Percentiles rank a stretch among this genome's conserved stretches.
Conservation (phyloP, 2,329 filamentous ascomycete species). For the Ophiostoma novo-ulmi region DNA sequence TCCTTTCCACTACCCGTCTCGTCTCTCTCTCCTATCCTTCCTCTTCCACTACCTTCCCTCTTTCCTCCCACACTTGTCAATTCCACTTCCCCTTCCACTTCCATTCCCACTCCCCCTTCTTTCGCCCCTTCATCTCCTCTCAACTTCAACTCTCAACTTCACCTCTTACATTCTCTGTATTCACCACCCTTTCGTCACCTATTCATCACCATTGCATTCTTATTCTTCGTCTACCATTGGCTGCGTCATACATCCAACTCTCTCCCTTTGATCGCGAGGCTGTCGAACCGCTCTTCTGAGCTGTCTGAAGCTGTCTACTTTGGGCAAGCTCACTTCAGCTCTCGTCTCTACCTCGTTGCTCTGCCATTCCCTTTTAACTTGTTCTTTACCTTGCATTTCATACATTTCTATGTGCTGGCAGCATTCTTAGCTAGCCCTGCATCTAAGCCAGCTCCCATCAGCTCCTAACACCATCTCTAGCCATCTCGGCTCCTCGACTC, state of each 20-base stretch:
- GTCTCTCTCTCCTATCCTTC: not conserved
- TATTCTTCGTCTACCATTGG: not conserved
- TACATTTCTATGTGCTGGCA: no score
- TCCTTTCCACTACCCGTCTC: not conserved
- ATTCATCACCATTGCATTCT: not conserved
- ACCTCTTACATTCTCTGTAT: not conserved
- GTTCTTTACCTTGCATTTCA: not conserved
- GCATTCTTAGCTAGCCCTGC: no score
- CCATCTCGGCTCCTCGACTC: not conserved
- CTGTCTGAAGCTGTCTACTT: conserved; percentile 14
- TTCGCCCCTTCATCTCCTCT: no score
- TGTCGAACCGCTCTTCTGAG: not conserved
- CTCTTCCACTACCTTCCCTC: not conserved
- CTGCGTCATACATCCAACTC: not conserved
- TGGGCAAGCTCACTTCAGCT: not conserved
- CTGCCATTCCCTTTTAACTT: not conserved
- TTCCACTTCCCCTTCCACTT: not conserved
- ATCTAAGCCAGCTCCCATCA: no score
- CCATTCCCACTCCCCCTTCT: not conserved
- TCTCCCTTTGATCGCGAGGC: not conserved
- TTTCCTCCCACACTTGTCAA: not conserved
- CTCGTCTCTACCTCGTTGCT: not conserved
- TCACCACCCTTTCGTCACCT: not conserved
- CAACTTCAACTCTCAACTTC: not conserved
- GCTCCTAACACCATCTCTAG: no score